These are phyloP conservation scores for Erodium moschatum DNA, from an alignment of 441 rosid genomes.

Conservation along the genomic window DNA sequence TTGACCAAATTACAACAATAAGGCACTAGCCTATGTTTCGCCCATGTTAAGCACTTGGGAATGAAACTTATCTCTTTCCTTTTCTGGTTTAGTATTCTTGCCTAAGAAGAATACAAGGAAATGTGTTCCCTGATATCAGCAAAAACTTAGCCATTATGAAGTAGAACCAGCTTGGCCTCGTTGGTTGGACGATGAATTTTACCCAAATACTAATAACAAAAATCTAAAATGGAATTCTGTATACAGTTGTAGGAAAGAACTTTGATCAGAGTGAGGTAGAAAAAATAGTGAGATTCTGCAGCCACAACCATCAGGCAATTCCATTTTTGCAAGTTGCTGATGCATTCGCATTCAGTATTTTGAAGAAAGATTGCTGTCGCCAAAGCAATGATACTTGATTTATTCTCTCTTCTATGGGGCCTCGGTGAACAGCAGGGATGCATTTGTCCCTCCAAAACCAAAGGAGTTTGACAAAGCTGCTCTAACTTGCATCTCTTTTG, in stretches of 20 bases:
- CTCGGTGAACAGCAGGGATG: conserved; percentile 52
- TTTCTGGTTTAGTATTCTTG: neutral
- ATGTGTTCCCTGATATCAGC: neutral
- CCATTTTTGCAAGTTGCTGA: neutral
- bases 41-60: neutral
- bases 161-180: neutral
- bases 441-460: conserved; percentile 91
- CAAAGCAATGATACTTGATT: too few relatives aligned
- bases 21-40: conserved; percentile 1
- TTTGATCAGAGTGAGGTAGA: too few relatives aligned
- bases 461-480: conserved; percentile 80
- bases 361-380: conserved; percentile 4
- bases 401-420: conserved; percentile 17
- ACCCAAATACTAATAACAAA: neutral
- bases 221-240: too few relatives aligned
- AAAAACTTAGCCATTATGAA: neutral
- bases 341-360: neutral
- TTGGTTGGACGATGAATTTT: neutral
- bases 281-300: neutral
- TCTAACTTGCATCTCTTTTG: conserved; percentile 53
- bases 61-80: neutral
- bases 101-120: neutral
- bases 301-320: too few relatives aligned
- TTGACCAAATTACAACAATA: neutral
- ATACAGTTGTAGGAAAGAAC: too few relatives aligned